These are phyloP conservation scores for Iris pallida DNA, from an alignment of 116 monocot species.

Conservation along the genomic window DNA sequence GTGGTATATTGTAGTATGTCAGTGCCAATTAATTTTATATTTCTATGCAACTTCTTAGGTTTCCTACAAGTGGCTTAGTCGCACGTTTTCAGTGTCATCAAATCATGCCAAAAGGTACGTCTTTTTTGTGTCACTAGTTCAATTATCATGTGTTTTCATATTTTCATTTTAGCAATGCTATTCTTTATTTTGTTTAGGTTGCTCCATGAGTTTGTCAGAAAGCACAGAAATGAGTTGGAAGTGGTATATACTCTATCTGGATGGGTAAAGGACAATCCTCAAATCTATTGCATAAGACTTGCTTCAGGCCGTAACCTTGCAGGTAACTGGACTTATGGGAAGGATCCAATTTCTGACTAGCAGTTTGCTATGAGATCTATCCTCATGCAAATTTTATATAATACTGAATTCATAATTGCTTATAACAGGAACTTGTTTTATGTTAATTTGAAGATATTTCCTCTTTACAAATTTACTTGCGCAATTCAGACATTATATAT, in stretches of 20 bases:
- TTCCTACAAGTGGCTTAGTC: constrained; percentile 99
- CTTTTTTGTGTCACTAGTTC: background rate
- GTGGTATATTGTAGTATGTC: background rate
- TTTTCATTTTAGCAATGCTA: background rate
- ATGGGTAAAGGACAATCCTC: constrained; percentile 67
- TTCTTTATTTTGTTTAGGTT: constrained; percentile 43
- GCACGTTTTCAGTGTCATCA: constrained; percentile 81
- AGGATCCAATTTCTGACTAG: background rate
- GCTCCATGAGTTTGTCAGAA: constrained; percentile 74
- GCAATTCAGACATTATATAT: too few relatives aligned
- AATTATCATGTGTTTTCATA: background rate
- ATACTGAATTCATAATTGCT: too few relatives aligned
- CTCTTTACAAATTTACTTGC: too few relatives aligned
- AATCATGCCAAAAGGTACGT: constrained; percentile 80
- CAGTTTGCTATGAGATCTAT: background rate
- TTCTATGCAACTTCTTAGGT: constrained; percentile 40
- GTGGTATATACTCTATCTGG: constrained; percentile 84
- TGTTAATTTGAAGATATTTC: too few relatives aligned
- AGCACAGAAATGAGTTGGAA: constrained; percentile 52
- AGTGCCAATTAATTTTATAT: background rate
- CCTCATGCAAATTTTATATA: too few relatives aligned
- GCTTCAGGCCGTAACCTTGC: constrained; percentile 54
- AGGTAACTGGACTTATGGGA: constrained; percentile 17
- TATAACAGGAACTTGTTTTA: too few relatives aligned
- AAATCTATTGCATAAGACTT: constrained; percentile 71